Base-by-base conservation (phyloP, 1,284 basidiomycete species). In the Abortiporus biennis region DNA sequence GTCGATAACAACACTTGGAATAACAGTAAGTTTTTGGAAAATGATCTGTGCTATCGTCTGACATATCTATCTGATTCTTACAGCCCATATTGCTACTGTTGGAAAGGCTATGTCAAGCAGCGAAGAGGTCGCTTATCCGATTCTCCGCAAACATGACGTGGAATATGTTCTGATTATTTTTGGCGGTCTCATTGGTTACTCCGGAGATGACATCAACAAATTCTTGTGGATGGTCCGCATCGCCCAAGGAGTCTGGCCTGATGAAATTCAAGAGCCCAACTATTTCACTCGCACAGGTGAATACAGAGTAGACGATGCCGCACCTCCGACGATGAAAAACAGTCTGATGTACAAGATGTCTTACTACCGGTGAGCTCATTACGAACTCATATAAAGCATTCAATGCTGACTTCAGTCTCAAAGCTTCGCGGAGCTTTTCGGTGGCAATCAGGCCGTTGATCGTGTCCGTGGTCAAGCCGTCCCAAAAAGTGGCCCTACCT, bases 1-100 rank as follows among this genome's bases (percentile, higher is more conserved):
- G 96, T 99, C 8, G 96, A 99, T 66, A 99, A 99, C 72, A 99
- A 99, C 63, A 99, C 96, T 1, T 99, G 96, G 96, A 99, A 99
- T 69, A 99, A 99, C 69, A 99, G 90, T 92, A 52, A 54, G 87
- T 72, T 15, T 36, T 49, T 23, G 27, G 32, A 36, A 16, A 19
- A 6, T 13, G 17, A 38, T 48, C 46, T 48, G 42, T 11, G 20
- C 29, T 46, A 40, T 57, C n/a, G 8, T 9, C 27, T 29, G 27
- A 44, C 16, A 45, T 38, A 36, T 37, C 12, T 30, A 29, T 46
- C 22, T 16, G 36, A 33, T 40, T 30, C 45, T 33, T 46, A 15
- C 51, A 90, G 85, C 88, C 25, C 92, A 96, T 63, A 96, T 97
- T 49, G 94, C 94, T 1, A 96, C 93, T 11, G 94, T 97, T 40